Evolutionary conservation across 768 basidiomycete species (phyloP).

Genomic region (Boletus patriciae): DNA sequence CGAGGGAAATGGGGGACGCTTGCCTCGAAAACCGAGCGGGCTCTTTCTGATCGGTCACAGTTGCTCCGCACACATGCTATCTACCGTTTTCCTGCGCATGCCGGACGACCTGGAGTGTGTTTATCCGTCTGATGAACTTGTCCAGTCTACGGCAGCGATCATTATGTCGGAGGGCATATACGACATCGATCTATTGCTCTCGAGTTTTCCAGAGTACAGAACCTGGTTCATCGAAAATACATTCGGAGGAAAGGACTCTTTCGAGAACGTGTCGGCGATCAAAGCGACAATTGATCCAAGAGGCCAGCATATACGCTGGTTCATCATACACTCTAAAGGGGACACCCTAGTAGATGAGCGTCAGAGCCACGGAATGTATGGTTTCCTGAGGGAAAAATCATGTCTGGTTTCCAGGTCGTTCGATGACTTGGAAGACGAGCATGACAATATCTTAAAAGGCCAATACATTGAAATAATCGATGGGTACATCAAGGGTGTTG

Average conservation of each 20-base stretch:
- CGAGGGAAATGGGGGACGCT: conserved; percentile 10
- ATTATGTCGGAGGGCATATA: conserved; percentile 77
- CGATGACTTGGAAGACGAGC: conserved; percentile 46
- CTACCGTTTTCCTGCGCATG: conserved; percentile 62
- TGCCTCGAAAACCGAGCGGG: conserved; percentile 39
- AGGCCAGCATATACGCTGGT: conserved; percentile 52
- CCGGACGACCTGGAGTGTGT: conserved; percentile 34
- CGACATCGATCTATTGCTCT: conserved; percentile 64
- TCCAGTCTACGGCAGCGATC: conserved; percentile 51
- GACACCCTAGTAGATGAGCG: conserved; percentile 64
- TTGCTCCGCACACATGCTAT: conserved; percentile 79
- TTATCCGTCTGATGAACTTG: conserved; percentile 43
- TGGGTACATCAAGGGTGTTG: conserved; percentile 37
- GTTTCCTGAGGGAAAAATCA: conserved; percentile 43
- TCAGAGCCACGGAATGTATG: conserved; percentile 63
- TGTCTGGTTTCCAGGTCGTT: conserved; percentile 37
- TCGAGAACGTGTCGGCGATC: conserved; percentile 47
- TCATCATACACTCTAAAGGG: conserved; percentile 71
- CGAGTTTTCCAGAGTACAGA: conserved; percentile 64
- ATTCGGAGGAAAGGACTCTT: conserved; percentile 56
- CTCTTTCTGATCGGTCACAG: conserved; percentile 76
- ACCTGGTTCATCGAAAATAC: conserved; percentile 66
- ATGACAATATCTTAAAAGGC: conserved; percentile 51
- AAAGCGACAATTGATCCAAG: conserved; percentile 39
- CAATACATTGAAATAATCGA: conserved; percentile 48